Conservation (phyloP, 306 rosid genomes). For the Abrus pulchellus region DNA sequence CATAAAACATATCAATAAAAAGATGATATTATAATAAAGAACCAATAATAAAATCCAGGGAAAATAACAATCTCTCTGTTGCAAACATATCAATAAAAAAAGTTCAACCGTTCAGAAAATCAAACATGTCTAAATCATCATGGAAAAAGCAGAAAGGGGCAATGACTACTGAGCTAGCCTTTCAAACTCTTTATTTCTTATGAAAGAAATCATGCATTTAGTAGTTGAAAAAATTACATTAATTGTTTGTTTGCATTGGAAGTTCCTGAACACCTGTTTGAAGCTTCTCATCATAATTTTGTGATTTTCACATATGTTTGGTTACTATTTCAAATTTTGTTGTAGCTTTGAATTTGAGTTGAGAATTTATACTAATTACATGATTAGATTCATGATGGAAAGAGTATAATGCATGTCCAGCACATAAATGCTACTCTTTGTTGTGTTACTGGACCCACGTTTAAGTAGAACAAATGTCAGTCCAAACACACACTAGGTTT, state of each 20-base stretch:
- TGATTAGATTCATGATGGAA: too few species aligned
- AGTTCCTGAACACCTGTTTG: too few species aligned
- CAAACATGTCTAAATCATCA: neutral
- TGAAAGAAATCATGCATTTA: neutral
- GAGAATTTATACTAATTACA: neutral
- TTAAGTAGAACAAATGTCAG: too few species aligned
- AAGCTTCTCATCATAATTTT: too few species aligned
- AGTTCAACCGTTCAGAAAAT: neutral
- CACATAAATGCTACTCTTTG: too few species aligned
- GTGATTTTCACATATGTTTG: neutral
- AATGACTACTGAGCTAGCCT: too few species aligned
- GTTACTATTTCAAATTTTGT: neutral
- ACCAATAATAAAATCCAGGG: neutral
- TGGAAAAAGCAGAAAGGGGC: neutral
- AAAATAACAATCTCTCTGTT: neutral
- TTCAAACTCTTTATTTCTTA: neutral
- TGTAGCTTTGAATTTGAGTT: neutral
- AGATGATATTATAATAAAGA: neutral
- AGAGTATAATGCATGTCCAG: too few species aligned
- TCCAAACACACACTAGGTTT: neutral
- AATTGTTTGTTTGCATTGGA: too few species aligned
- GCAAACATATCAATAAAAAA: conserved; percentile 1
- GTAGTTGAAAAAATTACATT: neutral
- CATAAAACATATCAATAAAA: conserved; percentile 9
- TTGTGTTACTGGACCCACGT: too few species aligned